These are phyloP conservation scores for Dalechampia spathulata DNA, from an alignment of 441 rosid species.

Conservation along the genomic window DNA sequence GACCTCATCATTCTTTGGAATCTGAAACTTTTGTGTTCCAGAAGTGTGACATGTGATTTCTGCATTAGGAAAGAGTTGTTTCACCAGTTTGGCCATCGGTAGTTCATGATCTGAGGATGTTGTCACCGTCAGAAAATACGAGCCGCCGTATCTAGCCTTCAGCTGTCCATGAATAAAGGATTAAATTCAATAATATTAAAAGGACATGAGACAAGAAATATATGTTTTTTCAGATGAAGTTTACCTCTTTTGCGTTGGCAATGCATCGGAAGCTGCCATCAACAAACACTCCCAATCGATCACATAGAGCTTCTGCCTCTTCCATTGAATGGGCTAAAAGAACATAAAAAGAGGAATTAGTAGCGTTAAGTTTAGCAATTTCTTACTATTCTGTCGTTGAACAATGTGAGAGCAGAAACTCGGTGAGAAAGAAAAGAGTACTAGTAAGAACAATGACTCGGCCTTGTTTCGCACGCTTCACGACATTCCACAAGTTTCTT, in stretches of 20 bases:
- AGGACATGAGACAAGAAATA: no score
- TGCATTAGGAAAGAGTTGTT: constrained; percentile 43
- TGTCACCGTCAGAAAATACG: constrained; percentile 71
- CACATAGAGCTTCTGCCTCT: constrained; percentile 91
- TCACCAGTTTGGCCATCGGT: constrained; percentile 51
- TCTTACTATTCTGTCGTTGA: no score
- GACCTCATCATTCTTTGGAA: constrained; percentile 68
- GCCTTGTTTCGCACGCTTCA: constrained; percentile 67
- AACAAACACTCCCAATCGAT: constrained; percentile 78
- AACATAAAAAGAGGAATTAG: constrained; percentile 15
- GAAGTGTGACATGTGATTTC: constrained; percentile 56
- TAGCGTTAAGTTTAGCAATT: background rate
- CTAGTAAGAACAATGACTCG: constrained; percentile 89
- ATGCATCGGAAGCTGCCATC: constrained; percentile 76
- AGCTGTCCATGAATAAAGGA: no score
- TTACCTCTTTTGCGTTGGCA: constrained; percentile 87
- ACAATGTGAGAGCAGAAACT: no score
- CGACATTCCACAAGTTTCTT: constrained; percentile 73
- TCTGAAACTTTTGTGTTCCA: constrained; percentile 90
- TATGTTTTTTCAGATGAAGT: no score
- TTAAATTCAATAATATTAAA: no score
- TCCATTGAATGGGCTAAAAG: constrained; percentile 92
- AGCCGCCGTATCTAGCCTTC: constrained; percentile 78
- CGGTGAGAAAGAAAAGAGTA: constrained; percentile 31
- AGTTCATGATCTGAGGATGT: constrained; percentile 45